Conservation (phyloP, 306 rosid species). For the Benincasa hispida region DNA sequence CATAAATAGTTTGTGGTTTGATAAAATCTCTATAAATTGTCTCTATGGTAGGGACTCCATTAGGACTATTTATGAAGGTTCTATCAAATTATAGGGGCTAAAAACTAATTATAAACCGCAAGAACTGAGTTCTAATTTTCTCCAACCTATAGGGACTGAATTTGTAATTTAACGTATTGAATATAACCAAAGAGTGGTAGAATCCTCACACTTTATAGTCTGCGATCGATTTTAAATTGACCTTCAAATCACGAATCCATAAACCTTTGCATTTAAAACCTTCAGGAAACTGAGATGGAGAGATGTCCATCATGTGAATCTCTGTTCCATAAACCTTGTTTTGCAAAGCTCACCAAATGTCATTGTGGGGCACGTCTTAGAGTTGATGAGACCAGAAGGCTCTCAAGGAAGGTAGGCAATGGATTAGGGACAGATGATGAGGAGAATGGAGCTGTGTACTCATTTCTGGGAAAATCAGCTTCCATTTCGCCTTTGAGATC, state of each 20-base stretch:
- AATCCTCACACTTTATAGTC: not conserved
- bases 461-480: slow-evolving; percentile 37
- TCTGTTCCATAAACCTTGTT: slow-evolving; percentile 70
- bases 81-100: too few relatives aligned
- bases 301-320: slow-evolving; percentile 60
- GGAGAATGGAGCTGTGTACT: slow-evolving; percentile 34
- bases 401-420: not conserved
- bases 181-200: too few relatives aligned
- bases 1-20: too few relatives aligned
- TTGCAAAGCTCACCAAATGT: slow-evolving; percentile 49
- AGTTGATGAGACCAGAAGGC: slow-evolving; percentile 26
- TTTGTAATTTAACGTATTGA: too few relatives aligned
- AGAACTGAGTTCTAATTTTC: too few relatives aligned
- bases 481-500: slow-evolving; percentile 39
- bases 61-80: too few relatives aligned
- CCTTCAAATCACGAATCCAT: not conserved
- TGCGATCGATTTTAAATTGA: not conserved
- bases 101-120: too few relatives aligned
- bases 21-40: too few relatives aligned
- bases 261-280: not conserved
- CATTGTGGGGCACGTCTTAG: slow-evolving; percentile 50
- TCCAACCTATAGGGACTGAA: too few relatives aligned
- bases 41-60: too few relatives aligned
- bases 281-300: slow-evolving; percentile 69
- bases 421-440: slow-evolving; percentile 16